These are phyloP conservation scores for Graphilbum ipis-grandicollis DNA, from an alignment of 2,329 filamentous ascomycete species.

Conservation along the genomic window DNA sequence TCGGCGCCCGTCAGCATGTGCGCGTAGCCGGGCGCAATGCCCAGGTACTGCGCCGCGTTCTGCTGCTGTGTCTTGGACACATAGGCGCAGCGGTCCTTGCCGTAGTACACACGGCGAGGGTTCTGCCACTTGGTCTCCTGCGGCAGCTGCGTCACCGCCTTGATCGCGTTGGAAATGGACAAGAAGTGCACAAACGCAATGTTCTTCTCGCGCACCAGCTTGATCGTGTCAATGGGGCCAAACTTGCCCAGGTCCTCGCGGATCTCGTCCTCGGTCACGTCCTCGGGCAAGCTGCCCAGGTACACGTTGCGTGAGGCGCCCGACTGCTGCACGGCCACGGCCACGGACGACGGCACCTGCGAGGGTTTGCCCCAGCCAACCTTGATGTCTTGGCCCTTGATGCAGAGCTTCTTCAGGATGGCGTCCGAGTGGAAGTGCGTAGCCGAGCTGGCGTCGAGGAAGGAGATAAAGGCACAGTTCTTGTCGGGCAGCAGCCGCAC, in stretches of 20 bases:
- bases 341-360: conserved; percentile 91
- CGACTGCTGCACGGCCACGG: conserved; percentile 93
- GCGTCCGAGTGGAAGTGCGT: conserved; percentile 99
- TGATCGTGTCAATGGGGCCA: conserved; percentile 89
- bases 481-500: conserved; percentile 92
- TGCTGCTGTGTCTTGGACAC: conserved; percentile 99
- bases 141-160: conserved; percentile 88
- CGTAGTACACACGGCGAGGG: conserved; percentile 91
- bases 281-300: conserved; percentile 80
- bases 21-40: conserved; percentile 90
- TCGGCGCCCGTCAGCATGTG: conserved; percentile 94
- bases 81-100: conserved; percentile 95
- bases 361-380: conserved; percentile 98
- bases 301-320: conserved; percentile 96
- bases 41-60: conserved; percentile 93
- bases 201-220: conserved; percentile 93
- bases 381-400: conserved; percentile 98
- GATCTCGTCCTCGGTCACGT: conserved; percentile 78
- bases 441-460: conserved; percentile 90
- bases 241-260: conserved; percentile 94
- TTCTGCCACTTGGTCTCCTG: conserved; percentile 96
- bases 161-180: conserved; percentile 95
- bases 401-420: conserved; percentile 97
- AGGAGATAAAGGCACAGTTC: conserved; percentile 99
- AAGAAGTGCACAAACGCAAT: conserved; percentile 97